Conservation (phyloP, 2,329 filamentous ascomycete genomes). For the Ceratocystis cubensis region DNA sequence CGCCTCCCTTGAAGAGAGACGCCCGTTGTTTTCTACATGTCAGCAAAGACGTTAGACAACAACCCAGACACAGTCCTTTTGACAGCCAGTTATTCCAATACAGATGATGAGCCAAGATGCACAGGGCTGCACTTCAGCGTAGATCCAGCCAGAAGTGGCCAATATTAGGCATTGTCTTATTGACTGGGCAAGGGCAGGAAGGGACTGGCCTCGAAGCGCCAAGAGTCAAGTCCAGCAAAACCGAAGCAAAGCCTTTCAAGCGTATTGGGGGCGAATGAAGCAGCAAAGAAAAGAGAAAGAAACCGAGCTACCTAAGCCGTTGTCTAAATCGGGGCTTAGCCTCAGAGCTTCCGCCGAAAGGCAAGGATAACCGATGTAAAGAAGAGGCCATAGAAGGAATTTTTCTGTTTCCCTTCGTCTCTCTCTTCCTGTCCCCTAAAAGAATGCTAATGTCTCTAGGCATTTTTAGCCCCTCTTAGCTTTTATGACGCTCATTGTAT, state of each 20-base stretch:
- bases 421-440: not conserved
- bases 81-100: constrained; percentile 1
- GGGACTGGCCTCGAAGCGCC: no score
- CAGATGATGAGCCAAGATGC: not conserved
- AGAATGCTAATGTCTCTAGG: not conserved
- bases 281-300: no score
- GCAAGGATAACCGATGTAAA: not conserved
- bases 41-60: not conserved
- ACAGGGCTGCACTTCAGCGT: not conserved
- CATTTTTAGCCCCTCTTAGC: not conserved
- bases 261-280: no score
- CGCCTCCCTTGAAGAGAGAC: not conserved
- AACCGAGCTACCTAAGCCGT: no score
- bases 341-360: no score
- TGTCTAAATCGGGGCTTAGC: no score
- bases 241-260: no score
- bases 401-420: not conserved
- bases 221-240: no score
- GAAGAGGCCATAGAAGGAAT: not conserved
- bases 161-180: not conserved
- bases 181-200: not conserved
- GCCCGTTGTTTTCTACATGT: not conserved
- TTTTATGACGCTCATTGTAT: not conserved
- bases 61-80: not conserved
- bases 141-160: not conserved